phyloP scores from a whole-genome alignment of 2,329 filamentous ascomycete species.

The Aspergillus hortae region DNA sequence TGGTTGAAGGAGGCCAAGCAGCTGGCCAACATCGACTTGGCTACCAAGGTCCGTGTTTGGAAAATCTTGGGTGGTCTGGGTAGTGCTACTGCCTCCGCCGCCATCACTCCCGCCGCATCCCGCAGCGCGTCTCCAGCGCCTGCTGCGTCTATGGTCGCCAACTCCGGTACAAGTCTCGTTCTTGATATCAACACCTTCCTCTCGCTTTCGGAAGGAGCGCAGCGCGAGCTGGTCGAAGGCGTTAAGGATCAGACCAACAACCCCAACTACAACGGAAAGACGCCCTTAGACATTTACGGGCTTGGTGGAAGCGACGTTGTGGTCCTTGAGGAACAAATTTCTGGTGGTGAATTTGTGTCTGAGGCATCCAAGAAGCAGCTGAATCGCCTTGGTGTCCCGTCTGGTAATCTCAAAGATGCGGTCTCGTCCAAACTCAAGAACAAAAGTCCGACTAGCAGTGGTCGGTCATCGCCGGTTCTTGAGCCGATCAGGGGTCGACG shows the following conservation, averaged over 20 bases:
- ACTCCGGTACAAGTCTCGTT: conserved; percentile 50
- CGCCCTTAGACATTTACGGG: conserved; percentile 62
- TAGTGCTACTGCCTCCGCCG: conserved; percentile 42
- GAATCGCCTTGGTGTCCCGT: conserved; percentile 50
- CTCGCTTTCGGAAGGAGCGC: conserved; percentile 58
- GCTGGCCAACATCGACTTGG: conserved; percentile 62
- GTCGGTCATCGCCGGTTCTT: conserved; percentile 67
- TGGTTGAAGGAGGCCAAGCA: conserved; percentile 74
- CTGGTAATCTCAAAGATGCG: conserved; percentile 31
- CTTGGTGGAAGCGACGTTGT: conserved; percentile 71
- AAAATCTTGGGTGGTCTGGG: conserved; percentile 50
- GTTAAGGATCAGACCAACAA: conserved; percentile 69
- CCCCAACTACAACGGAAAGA: conserved; percentile 71
- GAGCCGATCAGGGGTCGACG: conserved; percentile 66
- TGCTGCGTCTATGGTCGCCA: conserved; percentile 38
- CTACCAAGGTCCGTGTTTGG: conserved; percentile 76
- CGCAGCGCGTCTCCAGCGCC: conserved; percentile 44
- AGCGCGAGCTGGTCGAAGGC: conserved; percentile 61
- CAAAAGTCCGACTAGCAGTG: conserved; percentile 48
- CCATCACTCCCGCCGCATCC: conserved; percentile 43
- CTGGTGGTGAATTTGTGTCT: conserved; percentile 55
- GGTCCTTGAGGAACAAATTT: conserved; percentile 73
- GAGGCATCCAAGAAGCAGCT: conserved; percentile 44
- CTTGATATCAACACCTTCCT: conserved; percentile 62
- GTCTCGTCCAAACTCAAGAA: conserved; percentile 33